Percentiles rank a stretch among this genome's conserved stretches.
phyloP scores from a whole-genome alignment of 305 asterid genomes.

The Fraxinus baroniana region DNA sequence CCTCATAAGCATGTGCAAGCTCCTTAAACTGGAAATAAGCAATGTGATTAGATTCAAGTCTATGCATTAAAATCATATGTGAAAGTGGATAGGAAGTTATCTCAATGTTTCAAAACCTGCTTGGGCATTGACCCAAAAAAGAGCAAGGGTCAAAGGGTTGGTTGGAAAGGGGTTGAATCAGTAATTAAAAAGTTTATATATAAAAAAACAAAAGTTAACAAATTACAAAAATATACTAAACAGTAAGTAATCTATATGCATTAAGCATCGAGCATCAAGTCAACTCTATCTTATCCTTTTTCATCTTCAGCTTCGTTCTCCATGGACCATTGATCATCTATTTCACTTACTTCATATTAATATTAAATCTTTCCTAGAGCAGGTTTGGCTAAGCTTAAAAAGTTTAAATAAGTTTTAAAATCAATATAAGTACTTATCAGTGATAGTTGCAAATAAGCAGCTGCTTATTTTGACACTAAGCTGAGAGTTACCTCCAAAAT shows the following conservation, averaged over 20 bases:
- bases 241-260: background rate
- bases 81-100: background rate
- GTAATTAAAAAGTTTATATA: too few species aligned
- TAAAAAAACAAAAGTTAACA: too few species aligned
- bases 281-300: background rate
- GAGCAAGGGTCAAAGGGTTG: background rate
- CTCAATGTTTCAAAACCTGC: background rate
- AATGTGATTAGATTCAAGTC: background rate
- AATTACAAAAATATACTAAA: too few species aligned
- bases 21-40: constrained; percentile 52
- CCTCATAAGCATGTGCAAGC: constrained; percentile 64
- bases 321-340: background rate
- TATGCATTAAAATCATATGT: background rate
- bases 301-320: background rate
- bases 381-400: background rate
- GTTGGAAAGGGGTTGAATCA: background rate
- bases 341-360: background rate
- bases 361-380: background rate
- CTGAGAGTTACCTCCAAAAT: background rate
- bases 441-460: background rate
- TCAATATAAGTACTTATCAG: background rate
- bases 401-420: background rate
- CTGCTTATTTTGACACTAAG: background rate
- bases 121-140: background rate
- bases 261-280: background rate